Evolutionary conservation across 306 rosid species (phyloP).

Genomic region (Gastrolobium bilobum): DNA sequence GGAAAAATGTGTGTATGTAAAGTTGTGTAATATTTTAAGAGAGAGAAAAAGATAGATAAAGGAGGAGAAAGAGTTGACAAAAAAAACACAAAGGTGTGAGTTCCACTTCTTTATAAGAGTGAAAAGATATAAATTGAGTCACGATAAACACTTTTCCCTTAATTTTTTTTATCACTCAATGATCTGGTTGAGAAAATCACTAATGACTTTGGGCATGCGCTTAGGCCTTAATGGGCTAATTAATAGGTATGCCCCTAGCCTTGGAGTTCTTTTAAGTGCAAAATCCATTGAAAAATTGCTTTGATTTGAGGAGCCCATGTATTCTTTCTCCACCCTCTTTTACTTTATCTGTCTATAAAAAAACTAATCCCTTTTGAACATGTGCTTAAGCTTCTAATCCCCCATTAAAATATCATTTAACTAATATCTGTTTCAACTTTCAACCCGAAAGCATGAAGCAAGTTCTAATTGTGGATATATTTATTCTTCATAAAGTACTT

Average conservation of each 20-base stretch:
- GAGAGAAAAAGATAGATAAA: too few species aligned
- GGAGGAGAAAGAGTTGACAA: too few species aligned
- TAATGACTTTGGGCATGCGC: conserved; percentile 44
- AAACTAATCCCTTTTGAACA: conserved; percentile 49
- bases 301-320: conserved; percentile 35
- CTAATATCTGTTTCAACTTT: conserved; percentile 42
- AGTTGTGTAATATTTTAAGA: too few species aligned
- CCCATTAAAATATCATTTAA: conserved; percentile 38
- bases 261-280: conserved; percentile 9
- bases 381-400: conserved; percentile 49
- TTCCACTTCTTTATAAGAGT: too few species aligned
- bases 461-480: conserved; percentile 35
- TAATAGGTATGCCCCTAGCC: conserved; percentile 34
- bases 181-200: background rate
- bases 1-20: too few species aligned
- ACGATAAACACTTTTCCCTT: too few species aligned
- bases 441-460: conserved; percentile 46
- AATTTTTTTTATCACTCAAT: conserved; percentile 27
- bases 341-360: conserved; percentile 40
- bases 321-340: conserved; percentile 28
- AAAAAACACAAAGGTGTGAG: too few species aligned
- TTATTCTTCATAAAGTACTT: conserved; percentile 35
- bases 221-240: conserved; percentile 51
- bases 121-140: too few species aligned
- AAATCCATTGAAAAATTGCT: conserved; percentile 28